Base-by-base conservation (phyloP, 2,329 filamentous ascomycete genomes). In the Dichotomopilus funicola region DNA sequence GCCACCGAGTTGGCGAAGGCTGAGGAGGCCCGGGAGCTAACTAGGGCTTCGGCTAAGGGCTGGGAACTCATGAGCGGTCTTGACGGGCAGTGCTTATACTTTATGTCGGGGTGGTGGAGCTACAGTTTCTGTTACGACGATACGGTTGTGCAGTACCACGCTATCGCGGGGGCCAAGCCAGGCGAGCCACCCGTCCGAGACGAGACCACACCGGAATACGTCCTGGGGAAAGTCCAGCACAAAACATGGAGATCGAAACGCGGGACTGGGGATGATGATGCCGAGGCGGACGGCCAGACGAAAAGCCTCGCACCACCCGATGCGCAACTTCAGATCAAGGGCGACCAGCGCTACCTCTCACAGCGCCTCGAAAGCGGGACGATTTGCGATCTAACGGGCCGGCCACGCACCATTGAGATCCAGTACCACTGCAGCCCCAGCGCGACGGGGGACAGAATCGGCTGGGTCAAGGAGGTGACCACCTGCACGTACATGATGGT, bases 401-500 rank as follows among this genome's bases (percentile, higher is more conserved):
- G 86, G 56, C 82, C 88, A 59, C 83, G 91, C 50, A 90, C 85
- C 63, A 87, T 96, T 61, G 91, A 96, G 70, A 83, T 96, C 8
- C 88, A 90, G 63, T 85, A 84, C 63, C 81, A 84, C 67, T 96
- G 91, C 73, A 86, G 89, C 64, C 89, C 89, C 0, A 85, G 88
- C 49, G 77, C 84, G 36, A 81, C 81, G 2, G 77, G 75, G 47
- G 86, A 95, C 68, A 83, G 86, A 48, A 96, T 96, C 64, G 87
- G 86, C 44, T 91, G 89, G 83, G 95, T 96, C 72, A 96, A 96
- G 70, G 91, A 96, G 69, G 83, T 92, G 1, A 88, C 87, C 2
- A 96, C 90, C 9, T 96, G 91, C 72, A 84, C 89, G 10, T 96
- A 96, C 68, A 78, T 96, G 53, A 96, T 96, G 91, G 83, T 95